Evolutionary conservation across 164 flowering plant species (phyloP), one percentile per base, ranked within the genome.

Genomic region (Aristolochia contorta): DNA sequence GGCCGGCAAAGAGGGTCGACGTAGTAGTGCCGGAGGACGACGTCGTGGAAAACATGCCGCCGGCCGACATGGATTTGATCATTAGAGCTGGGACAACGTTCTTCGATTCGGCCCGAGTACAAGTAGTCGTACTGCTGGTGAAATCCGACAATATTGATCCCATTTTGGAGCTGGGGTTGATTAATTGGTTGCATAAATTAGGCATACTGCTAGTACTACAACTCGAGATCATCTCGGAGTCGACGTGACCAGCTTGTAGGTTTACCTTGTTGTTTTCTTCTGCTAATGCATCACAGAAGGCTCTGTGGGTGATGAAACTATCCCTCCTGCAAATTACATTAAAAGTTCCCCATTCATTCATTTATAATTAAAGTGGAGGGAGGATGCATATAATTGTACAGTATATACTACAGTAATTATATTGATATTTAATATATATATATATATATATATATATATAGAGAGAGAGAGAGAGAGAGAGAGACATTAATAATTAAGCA

Each of bases 271-370:
- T 72, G 67, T 77, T 77, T 63, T 82, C 84, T 63, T 82, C 82
- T 22, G 83, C 63, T 37, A 78, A 65, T 56, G 84, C 86, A 68
- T 82, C 84, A 56, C 86, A 82, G 61, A 78, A 80, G 6, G 82
- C 82, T 66, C 84, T 75, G 64, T 82, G 86, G 6, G 84, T 78
- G 61, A 80, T 77, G 69, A 80, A 82, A 65, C 84, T 82, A 20
- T 80, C 86, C 63, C 81, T 78, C 64, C 84, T 82, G 81, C 72
- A 72, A 4, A 18, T 21, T 2, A 52, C 6, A 14, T 27, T 3
- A 55, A 33, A 47, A 32, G 15, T n/a, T n/a, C n/a, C n/a, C n/a
- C n/a, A n/a, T n/a, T n/a, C n/a, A n/a, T n/a, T n/a, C n/a, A n/a
- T n/a, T n/a, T n/a, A n/a, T n/a, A n/a, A n/a, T n/a, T n/a, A n/a